Evolutionary conservation across 306 rosid genomes (phyloP).

Genomic region (Vigna hirtella): DNA sequence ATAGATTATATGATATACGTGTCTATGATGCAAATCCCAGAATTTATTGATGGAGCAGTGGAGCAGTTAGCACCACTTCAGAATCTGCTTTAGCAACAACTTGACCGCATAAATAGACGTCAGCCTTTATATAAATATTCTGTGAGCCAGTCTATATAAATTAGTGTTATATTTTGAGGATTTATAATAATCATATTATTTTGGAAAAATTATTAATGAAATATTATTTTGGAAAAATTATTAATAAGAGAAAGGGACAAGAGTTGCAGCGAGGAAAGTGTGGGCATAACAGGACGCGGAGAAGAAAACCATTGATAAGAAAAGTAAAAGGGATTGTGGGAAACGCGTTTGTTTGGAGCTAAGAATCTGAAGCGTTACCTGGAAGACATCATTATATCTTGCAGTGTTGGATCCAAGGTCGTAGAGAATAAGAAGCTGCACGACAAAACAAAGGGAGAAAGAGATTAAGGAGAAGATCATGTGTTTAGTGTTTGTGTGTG

Average conservation of each 20-base stretch:
- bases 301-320: neutral
- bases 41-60: neutral
- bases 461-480: constrained; percentile 24
- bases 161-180: no score
- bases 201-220: no score
- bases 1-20: no score
- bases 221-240: no score
- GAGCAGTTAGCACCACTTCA: neutral
- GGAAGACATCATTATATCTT: no score
- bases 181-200: no score
- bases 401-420: no score
- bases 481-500: constrained; percentile 94
- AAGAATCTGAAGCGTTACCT: no score
- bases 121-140: neutral
- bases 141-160: no score
- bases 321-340: neutral
- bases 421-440: no score
- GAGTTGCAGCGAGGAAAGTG: neutral
- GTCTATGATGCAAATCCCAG: neutral
- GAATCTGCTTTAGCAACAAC: neutral
- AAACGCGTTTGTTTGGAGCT: neutral
- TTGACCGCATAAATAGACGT: neutral
- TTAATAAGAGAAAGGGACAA: no score
- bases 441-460: no score
- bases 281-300: neutral